Conservation (phyloP, 148 eudicot genomes). For the Chenopodium album region DNA sequence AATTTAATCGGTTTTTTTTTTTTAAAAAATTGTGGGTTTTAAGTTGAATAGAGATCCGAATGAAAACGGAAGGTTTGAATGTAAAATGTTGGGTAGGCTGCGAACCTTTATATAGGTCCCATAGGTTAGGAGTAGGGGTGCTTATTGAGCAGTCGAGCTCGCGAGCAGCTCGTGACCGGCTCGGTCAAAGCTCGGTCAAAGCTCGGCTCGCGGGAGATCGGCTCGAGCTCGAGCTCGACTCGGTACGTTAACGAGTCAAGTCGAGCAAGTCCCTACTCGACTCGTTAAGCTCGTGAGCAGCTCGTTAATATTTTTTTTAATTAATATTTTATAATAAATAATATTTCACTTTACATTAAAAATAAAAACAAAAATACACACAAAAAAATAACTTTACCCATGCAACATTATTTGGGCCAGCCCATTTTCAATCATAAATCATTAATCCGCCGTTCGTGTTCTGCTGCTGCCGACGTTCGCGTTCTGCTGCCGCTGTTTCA, state of each 20-base stretch:
- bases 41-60: slow-evolving; percentile 15
- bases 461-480: too few relatives aligned
- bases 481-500: too few relatives aligned
- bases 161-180: slow-evolving; percentile 2
- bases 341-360: too few relatives aligned
- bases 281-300: too few relatives aligned
- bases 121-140: not conserved
- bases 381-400: too few relatives aligned
- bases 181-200: not conserved
- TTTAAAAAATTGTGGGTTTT: not conserved
- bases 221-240: not conserved
- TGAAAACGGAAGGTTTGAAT: slow-evolving; percentile 21
- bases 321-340: too few relatives aligned
- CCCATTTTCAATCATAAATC: too few relatives aligned
- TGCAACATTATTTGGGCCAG: too few relatives aligned
- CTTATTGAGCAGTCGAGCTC: slow-evolving; percentile 1
- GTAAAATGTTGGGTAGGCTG: not conserved
- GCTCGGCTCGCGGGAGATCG: not conserved
- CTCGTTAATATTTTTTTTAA: too few relatives aligned
- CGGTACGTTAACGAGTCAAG: not conserved
- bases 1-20: not conserved
- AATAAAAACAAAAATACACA: too few relatives aligned
- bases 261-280: not conserved
- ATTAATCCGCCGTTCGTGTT: too few relatives aligned
- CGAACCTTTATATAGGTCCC: slow-evolving; percentile 42